These are phyloP conservation scores for Caryopteris hybrid DNA, from an alignment of 305 asterid genomes.

Conservation along the genomic window DNA sequence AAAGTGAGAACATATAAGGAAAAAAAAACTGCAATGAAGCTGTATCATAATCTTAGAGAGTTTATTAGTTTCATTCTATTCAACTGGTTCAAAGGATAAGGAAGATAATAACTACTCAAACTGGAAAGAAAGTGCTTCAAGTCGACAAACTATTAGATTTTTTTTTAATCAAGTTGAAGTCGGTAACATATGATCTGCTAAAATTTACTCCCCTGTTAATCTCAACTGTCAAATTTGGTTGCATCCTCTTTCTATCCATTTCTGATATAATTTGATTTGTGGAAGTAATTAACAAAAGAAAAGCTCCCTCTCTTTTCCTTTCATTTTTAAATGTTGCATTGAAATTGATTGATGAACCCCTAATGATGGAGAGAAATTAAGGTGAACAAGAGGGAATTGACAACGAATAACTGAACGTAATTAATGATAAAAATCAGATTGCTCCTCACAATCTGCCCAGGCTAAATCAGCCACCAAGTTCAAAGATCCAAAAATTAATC, in stretches of 20 bases:
- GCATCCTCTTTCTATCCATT: background rate
- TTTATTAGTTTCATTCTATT: background rate
- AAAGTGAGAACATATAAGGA: background rate
- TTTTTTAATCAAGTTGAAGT: background rate
- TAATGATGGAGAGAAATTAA: too few relatives aligned
- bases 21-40: background rate
- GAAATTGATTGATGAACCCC: background rate
- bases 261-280: constrained; percentile 2
- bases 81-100: background rate
- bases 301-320: background rate
- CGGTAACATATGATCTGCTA: background rate
- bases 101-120: background rate
- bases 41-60: background rate
- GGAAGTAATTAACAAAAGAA: background rate
- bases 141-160: background rate
- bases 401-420: too few relatives aligned
- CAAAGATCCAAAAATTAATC: too few relatives aligned
- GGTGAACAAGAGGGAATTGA: too few relatives aligned
- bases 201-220: background rate
- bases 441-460: too few relatives aligned
- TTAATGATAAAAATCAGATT: too few relatives aligned
- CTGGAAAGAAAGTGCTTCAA: background rate
- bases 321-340: background rate
- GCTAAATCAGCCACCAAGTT: too few relatives aligned
- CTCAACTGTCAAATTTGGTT: background rate